phyloP scores from a whole-genome alignment of 176 grass and related monocot species.

The Musa acuminata region DNA sequence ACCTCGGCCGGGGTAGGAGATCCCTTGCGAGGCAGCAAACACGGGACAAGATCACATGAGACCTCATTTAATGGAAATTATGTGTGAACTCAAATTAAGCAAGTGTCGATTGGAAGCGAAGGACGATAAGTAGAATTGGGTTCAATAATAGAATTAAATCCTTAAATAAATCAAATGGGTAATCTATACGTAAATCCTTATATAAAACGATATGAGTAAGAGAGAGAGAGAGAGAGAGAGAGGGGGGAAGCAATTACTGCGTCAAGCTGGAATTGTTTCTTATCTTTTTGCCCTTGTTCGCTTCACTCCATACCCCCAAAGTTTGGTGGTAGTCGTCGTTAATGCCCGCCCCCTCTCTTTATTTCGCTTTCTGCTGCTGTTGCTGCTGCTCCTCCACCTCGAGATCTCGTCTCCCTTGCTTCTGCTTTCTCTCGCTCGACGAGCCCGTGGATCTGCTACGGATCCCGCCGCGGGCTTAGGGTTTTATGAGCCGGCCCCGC shows the following conservation, averaged over 20 bases:
- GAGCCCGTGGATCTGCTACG: background rate
- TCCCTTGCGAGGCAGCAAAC: background rate
- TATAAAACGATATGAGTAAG: background rate
- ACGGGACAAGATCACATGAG: background rate
- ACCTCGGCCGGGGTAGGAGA: background rate
- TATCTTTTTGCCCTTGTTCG: background rate
- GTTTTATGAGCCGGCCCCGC: background rate
- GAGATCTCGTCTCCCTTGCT: background rate
- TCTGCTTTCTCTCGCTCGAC: background rate
- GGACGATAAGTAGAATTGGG: background rate
- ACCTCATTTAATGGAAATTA: background rate
- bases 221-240: background rate
- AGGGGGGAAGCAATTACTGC: background rate
- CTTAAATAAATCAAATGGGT: too few species aligned
- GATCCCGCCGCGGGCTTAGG: background rate
- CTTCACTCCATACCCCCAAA: slow-evolving; percentile 14
- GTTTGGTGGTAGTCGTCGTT: slow-evolving; percentile 13
- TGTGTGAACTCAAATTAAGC: too few species aligned
- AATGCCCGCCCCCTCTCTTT: slow-evolving; percentile 4
- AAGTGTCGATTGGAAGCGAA: too few species aligned
- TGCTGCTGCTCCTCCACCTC: background rate
- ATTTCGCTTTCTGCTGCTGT: background rate
- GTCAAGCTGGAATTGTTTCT: background rate
- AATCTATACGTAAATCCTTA: background rate
- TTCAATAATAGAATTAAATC: background rate